Conservation (phyloP, 805 yeast genomes). For the Peterozyma toletana region DNA sequence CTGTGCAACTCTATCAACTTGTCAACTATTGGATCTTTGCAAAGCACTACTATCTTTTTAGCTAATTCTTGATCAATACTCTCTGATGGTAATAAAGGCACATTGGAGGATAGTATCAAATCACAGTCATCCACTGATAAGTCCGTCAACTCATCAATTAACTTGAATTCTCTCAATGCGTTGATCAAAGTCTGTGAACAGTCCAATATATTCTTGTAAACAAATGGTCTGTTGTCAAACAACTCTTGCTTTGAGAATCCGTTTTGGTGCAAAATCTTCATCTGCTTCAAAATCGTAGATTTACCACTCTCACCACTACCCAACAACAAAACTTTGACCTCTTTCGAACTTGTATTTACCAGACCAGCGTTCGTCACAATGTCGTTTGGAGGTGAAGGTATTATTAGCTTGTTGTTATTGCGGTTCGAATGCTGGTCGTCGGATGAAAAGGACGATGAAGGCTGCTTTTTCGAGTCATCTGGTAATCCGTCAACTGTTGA, state of each 20-base stretch:
- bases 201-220: slow-evolving; percentile 70
- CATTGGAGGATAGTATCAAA: slow-evolving; percentile 35
- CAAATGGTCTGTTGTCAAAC: slow-evolving; percentile 68
- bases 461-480: background rate
- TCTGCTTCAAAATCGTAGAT: slow-evolving; percentile 75
- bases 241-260: slow-evolving; percentile 70
- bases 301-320: slow-evolving; percentile 91
- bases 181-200: slow-evolving; percentile 65
- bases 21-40: slow-evolving; percentile 52
- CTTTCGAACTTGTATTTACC: background rate
- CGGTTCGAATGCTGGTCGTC: background rate
- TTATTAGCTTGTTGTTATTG: background rate
- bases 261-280: slow-evolving; percentile 68
- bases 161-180: slow-evolving; percentile 50
- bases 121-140: slow-evolving; percentile 31
- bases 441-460: background rate
- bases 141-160: slow-evolving; percentile 27
- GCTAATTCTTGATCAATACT: slow-evolving; percentile 45
- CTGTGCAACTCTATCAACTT: slow-evolving; percentile 50
- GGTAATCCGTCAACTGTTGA: slow-evolving; percentile 2
- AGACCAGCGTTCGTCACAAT: background rate
- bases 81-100: slow-evolving; percentile 46
- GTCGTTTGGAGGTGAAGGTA: background rate
- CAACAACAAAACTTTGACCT: slow-evolving; percentile 62
- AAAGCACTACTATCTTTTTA: slow-evolving; percentile 39